These are phyloP conservation scores for Poa pratensis DNA, from an alignment of 176 grass and related monocot species.

Conservation along the genomic window DNA sequence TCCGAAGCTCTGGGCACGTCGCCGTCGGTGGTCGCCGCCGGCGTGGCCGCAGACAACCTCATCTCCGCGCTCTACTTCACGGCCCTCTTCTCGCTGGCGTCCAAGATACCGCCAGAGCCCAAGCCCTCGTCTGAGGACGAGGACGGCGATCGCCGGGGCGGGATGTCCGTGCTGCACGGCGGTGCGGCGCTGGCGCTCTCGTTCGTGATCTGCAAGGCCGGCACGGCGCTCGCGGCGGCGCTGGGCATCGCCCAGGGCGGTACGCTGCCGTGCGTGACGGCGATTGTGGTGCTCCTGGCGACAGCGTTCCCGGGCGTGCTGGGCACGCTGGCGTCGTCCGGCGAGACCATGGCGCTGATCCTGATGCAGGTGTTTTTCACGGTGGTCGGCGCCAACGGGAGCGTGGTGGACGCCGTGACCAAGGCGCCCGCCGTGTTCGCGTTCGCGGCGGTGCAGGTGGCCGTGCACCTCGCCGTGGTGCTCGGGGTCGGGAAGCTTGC, in stretches of 20 bases:
- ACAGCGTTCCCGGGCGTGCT: slow-evolving; percentile 71
- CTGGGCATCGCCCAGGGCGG: slow-evolving; percentile 53
- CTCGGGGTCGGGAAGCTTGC: slow-evolving; percentile 55
- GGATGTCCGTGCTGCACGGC: slow-evolving; percentile 61
- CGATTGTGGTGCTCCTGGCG: slow-evolving; percentile 69
- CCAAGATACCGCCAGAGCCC: slow-evolving; percentile 72
- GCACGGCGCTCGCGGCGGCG: slow-evolving; percentile 41
- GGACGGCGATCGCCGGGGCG: slow-evolving; percentile 2
- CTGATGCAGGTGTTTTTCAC: slow-evolving; percentile 96
- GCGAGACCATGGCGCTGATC: slow-evolving; percentile 82
- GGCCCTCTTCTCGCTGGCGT: slow-evolving; percentile 71
- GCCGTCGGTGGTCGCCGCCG: slow-evolving; percentile 73
- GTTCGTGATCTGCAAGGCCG: slow-evolving; percentile 83
- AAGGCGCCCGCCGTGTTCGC: slow-evolving; percentile 73
- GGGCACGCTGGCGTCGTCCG: slow-evolving; percentile 60
- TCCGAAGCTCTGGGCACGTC: slow-evolving; percentile 64
- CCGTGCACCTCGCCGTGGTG: slow-evolving; percentile 72
- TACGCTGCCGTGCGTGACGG: slow-evolving; percentile 72
- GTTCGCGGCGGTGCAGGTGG: slow-evolving; percentile 72
- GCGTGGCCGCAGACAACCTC: slow-evolving; percentile 89
- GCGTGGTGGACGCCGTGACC: slow-evolving; percentile 73
- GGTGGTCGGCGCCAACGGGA: slow-evolving; percentile 85
- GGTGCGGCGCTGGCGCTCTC: slow-evolving; percentile 70
- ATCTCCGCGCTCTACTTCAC: slow-evolving; percentile 86
- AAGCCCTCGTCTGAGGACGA: slow-evolving; percentile 34